Evolutionary conservation across 495 filamentous ascomycete species (phyloP).

Genomic region (Annulohypoxylon moriforme): DNA sequence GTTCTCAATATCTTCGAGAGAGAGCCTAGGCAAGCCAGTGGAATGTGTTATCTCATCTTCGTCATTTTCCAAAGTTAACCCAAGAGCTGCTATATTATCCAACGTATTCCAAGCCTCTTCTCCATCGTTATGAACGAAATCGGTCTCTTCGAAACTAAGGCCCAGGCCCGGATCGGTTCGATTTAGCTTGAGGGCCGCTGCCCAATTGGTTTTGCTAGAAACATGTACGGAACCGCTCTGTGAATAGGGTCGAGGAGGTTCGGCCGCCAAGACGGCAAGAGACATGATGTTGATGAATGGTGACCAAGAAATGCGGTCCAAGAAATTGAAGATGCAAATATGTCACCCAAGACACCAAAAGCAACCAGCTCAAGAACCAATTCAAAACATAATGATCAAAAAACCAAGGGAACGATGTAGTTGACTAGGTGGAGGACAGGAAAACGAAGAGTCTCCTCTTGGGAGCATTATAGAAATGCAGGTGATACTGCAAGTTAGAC

Average conservation of each 20-base stretch:
- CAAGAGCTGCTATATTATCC: constrained; percentile 56
- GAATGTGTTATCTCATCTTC: constrained; percentile 44
- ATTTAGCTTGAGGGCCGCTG: constrained; percentile 46
- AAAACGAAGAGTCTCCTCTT: constrained; percentile 38
- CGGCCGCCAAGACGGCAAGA: constrained; percentile 28
- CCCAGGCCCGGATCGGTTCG: constrained; percentile 46
- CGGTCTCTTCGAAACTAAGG: constrained; percentile 41
- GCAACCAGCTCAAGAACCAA: constrained; percentile 32
- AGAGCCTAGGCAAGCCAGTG: constrained; percentile 44
- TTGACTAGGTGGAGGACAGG: constrained; percentile 40
- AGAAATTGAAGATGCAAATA: constrained; percentile 53
- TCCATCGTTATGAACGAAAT: constrained; percentile 34
- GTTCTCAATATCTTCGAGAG: constrained; percentile 30
- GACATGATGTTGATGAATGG: constrained; percentile 51
- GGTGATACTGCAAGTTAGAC: constrained; percentile 39
- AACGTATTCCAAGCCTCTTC: constrained; percentile 52
- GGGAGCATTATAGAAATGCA: constrained; percentile 44
- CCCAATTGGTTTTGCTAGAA: constrained; percentile 49
- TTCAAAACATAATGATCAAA: constrained; percentile 53
- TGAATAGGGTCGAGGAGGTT: constrained; percentile 48
- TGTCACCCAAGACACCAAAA: constrained; percentile 52
- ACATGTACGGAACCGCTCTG: constrained; percentile 50
- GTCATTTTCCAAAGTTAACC: constrained; percentile 52
- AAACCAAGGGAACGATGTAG: constrained; percentile 43
- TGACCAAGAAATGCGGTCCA: constrained; percentile 50